phyloP scores from a whole-genome alignment of 176 grass and related monocot genomes.

The Aegilops umbellulata region DNA sequence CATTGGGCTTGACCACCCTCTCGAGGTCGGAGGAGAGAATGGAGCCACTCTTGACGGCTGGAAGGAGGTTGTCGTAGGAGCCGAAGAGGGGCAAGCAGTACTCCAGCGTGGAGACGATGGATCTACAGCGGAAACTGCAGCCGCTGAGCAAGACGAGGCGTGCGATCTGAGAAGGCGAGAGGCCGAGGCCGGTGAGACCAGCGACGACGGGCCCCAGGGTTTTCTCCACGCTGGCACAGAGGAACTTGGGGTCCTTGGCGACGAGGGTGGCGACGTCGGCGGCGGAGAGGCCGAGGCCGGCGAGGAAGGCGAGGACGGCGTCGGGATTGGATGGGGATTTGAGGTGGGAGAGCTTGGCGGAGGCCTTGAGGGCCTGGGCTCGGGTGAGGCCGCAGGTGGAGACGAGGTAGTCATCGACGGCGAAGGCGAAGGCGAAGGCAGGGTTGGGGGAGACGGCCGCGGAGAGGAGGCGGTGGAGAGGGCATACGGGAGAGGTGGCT shows the following conservation, averaged over 20 bases:
- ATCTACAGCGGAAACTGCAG: too few relatives aligned
- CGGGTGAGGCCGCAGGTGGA: neutral
- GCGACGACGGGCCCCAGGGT: neutral
- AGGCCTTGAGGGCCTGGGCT: neutral
- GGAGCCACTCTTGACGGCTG: too few relatives aligned
- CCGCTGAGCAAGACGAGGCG: neutral
- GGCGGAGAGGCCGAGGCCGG: neutral
- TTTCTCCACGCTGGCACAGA: neutral
- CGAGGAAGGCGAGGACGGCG: neutral
- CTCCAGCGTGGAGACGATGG: too few relatives aligned
- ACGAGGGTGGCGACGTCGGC: neutral
- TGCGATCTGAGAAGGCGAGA: neutral
- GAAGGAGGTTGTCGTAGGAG: too few relatives aligned
- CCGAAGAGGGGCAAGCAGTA: too few relatives aligned
- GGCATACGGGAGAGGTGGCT: too few relatives aligned
- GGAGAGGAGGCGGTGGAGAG: too few relatives aligned
- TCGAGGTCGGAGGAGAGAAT: too few relatives aligned
- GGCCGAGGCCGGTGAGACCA: too few relatives aligned
- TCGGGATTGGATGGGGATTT: neutral
- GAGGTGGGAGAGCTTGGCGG: neutral
- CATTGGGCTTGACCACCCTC: too few relatives aligned
- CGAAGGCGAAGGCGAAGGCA: neutral
- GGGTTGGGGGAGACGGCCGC: too few relatives aligned
- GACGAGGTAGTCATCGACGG: neutral
- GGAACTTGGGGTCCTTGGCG: neutral